phyloP scores from a whole-genome alignment of 2,329 filamentous ascomycete genomes.

The Aspergillus fijiensis region DNA sequence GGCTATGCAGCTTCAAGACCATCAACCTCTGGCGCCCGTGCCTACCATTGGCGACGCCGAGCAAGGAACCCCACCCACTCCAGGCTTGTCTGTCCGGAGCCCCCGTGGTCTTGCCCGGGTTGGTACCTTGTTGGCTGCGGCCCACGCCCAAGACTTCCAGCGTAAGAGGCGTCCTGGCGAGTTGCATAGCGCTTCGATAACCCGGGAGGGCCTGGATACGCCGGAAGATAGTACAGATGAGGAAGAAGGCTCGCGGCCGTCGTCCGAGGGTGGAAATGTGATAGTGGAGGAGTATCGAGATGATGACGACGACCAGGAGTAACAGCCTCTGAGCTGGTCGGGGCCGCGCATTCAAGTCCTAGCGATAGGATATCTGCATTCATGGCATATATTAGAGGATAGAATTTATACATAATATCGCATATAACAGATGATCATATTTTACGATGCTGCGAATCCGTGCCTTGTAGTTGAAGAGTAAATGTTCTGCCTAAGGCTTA shows the following conservation, averaged over 20 bases:
- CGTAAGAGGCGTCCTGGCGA: slow-evolving; percentile 63
- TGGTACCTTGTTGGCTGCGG: slow-evolving; percentile 71
- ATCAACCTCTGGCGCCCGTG: slow-evolving; percentile 20
- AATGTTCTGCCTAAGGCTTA: not conserved
- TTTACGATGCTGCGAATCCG: too few species aligned
- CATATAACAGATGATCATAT: not conserved
- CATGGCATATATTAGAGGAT: slow-evolving; percentile 11
- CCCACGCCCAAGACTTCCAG: slow-evolving; percentile 90
- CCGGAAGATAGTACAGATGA: slow-evolving; percentile 42
- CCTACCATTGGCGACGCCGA: slow-evolving; percentile 29
- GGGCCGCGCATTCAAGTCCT: not conserved
- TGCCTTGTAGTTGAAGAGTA: too few species aligned
- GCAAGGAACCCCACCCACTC: slow-evolving; percentile 27
- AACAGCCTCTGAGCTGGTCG: not conserved
- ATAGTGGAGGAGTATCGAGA: slow-evolving; percentile 17
- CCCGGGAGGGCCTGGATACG: slow-evolving; percentile 32
- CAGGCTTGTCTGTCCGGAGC: slow-evolving; percentile 27
- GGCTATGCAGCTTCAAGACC: slow-evolving; percentile 30
- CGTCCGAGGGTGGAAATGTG: slow-evolving; percentile 14
- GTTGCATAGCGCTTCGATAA: slow-evolving; percentile 36
- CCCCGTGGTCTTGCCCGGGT: slow-evolving; percentile 49
- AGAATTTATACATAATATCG: slow-evolving; percentile 10
- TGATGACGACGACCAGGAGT: slow-evolving; percentile 8
- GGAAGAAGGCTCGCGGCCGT: slow-evolving; percentile 26
- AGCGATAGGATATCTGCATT: not conserved